Percentiles rank a stretch among this genome's conserved stretches.
phyloP scores from a whole-genome alignment of 495 filamentous ascomycete genomes.

The Lepraria neglecta region DNA sequence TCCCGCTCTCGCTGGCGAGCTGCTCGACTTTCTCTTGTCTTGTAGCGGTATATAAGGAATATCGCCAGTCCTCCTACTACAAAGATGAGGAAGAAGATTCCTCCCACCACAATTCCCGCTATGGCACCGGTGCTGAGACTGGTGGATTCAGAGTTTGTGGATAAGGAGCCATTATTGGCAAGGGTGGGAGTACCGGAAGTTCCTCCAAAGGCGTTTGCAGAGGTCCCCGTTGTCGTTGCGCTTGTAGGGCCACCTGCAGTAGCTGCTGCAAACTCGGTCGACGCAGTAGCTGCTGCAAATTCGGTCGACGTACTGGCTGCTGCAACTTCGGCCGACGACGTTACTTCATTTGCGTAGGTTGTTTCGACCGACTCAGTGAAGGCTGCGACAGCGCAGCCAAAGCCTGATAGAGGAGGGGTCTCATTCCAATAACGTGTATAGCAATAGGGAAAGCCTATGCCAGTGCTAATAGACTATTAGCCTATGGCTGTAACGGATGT shows the following conservation, averaged over 20 bases:
- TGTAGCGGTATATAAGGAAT: neutral
- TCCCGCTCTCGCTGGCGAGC: neutral
- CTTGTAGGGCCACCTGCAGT: neutral
- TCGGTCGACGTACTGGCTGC: too few species aligned
- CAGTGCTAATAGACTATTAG: neutral
- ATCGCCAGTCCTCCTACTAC: neutral
- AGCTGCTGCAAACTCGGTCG: neutral
- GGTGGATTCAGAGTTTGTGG: neutral
- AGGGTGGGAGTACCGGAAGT: neutral
- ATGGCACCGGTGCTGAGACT: neutral
- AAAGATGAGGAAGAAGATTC: neutral
- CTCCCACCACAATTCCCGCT: slow-evolving; percentile 4
- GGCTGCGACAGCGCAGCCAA: neutral
- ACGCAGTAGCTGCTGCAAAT: neutral
- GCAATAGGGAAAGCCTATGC: neutral
- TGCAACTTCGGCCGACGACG: too few species aligned
- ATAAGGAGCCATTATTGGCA: neutral
- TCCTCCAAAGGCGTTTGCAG: neutral
- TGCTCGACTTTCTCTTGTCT: neutral
- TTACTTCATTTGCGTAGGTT: neutral
- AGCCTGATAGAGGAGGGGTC: neutral
- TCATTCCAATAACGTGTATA: neutral
- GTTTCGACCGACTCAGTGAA: neutral
- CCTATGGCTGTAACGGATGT: too few species aligned
- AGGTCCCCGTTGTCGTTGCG: neutral